These are phyloP conservation scores for Apiospora hydei DNA, from an alignment of 2,329 filamentous ascomycete genomes.

Conservation along the genomic window DNA sequence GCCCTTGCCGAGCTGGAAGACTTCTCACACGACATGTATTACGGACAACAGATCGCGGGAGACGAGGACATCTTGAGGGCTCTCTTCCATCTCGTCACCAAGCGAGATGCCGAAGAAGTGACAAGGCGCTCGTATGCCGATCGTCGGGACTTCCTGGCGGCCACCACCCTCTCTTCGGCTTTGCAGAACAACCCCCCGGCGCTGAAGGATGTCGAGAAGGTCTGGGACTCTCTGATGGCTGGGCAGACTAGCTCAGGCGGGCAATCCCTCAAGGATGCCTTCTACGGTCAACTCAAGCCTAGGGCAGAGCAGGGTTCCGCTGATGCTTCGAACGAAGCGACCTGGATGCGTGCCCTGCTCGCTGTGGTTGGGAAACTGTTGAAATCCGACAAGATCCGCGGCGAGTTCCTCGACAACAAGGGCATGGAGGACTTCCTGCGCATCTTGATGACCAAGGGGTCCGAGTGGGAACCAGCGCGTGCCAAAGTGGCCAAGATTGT, in stretches of 20 bases:
- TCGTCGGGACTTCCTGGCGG: conserved; percentile 57
- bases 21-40: conserved; percentile 73
- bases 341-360: conserved; percentile 44
- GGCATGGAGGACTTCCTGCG: conserved; percentile 64
- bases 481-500: conserved; percentile 65
- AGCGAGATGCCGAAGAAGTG: conserved; percentile 35
- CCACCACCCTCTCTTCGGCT: conserved; percentile 63
- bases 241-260: conserved; percentile 43
- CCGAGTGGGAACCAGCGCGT: conserved; percentile 58
- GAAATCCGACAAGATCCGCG: conserved; percentile 58
- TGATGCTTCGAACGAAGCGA: conserved; percentile 33
- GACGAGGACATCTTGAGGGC: conserved; percentile 59
- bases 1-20: conserved; percentile 67
- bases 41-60: conserved; percentile 68
- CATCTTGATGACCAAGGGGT: conserved; percentile 56
- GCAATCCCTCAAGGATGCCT: conserved; percentile 43
- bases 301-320: conserved; percentile 28
- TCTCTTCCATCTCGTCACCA: conserved; percentile 64
- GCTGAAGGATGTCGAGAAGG: conserved; percentile 56
- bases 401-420: conserved; percentile 60
- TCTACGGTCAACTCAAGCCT: conserved; percentile 52
- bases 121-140: conserved; percentile 35
- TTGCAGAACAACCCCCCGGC: conserved; percentile 72
- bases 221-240: conserved; percentile 53
- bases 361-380: conserved; percentile 63